phyloP scores from a whole-genome alignment of 2,329 filamentous ascomycete genomes.

The Mycosphaerella arachidis region DNA sequence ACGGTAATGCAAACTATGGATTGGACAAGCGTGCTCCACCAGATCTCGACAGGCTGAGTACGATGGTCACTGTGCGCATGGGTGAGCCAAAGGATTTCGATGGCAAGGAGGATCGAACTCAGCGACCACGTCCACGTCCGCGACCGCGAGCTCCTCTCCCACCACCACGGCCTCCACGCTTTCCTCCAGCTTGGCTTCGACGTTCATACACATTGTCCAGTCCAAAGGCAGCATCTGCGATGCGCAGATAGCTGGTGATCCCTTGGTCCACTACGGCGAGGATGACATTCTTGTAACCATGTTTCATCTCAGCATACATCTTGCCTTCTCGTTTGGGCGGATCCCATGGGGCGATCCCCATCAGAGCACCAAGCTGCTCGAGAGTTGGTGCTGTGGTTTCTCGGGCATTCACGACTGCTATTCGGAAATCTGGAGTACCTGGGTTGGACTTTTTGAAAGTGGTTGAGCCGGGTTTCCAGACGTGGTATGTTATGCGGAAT shows the following conservation, averaged over 20 bases:
- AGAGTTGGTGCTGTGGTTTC: slow-evolving; percentile 68
- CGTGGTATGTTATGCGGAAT: slow-evolving; percentile 71
- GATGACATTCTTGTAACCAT: slow-evolving; percentile 78
- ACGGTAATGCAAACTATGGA: too few relatives aligned
- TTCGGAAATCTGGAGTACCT: slow-evolving; percentile 73
- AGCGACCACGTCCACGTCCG: background rate
- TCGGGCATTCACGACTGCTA: slow-evolving; percentile 75
- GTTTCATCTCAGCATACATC: slow-evolving; percentile 73
- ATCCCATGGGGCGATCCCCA: slow-evolving; percentile 69
- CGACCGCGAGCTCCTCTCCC: slow-evolving; percentile 35
- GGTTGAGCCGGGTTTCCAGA: slow-evolving; percentile 67
- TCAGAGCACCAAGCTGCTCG: slow-evolving; percentile 63
- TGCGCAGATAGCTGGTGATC: slow-evolving; percentile 77
- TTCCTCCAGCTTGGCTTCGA: slow-evolving; percentile 34
- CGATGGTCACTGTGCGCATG: background rate
- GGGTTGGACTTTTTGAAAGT: slow-evolving; percentile 76
- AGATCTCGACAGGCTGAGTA: too few relatives aligned
- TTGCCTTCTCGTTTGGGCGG: slow-evolving; percentile 47
- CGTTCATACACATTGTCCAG: slow-evolving; percentile 65
- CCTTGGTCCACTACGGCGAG: slow-evolving; percentile 87
- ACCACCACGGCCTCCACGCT: slow-evolving; percentile 37
- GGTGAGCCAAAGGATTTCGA: too few relatives aligned
- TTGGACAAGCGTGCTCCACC: too few relatives aligned
- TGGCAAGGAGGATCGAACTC: background rate
- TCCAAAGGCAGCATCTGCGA: slow-evolving; percentile 74